Evolutionary conservation across 1,284 basidiomycete species (phyloP), one percentile per base, ranked within the genome.

Genomic region (Trichosporon ovoides): DNA sequence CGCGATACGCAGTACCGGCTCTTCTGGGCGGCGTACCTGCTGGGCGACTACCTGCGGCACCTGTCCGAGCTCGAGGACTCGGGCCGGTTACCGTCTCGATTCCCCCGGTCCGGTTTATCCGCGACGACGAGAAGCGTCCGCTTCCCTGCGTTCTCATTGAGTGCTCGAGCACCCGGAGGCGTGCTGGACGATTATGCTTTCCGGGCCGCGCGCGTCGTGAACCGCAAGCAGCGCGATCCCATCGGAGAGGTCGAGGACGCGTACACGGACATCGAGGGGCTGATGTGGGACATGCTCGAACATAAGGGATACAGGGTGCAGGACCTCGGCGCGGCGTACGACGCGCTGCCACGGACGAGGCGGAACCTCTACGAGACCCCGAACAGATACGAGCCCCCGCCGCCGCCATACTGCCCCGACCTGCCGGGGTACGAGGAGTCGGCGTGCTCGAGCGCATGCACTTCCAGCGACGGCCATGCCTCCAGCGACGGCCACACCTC

Each of bases 281-380:
- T 43, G 7, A 43, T 43, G 38, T 43, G 38, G 38, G 38, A 43
- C 38, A 43, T 43, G 38, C 38, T 43, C 38, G 38, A 43, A 22
- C 24, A 22, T 22, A 43, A 43, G 38, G 20, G 38, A n/a, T n/a
- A n/a, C n/a, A n/a, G n/a, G n/a, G n/a, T n/a, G 38, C 38, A 16
- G 3, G 38, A 43, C 14, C 38, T 22, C 18, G 38, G 24, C 11
- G 19, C 13, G 19, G 14, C 7, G 19, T 11, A 22, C 38, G 38
- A 43, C 19, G 38, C 38, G 18, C 38, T 43, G 19, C 38, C 38
- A 7, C 20, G 24, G 38, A 43, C 24, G 38, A 19, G 38, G 19
- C 19, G 38, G 10, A 22, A 19, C 2, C 13, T 7, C 3, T 43
- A 43, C 19, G 6, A 19, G 18, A 43, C 38, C 20, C 38, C 38